These are phyloP conservation scores for Diaporthe aspalathi DNA, from an alignment of 2,329 filamentous ascomycete species.

Conservation along the genomic window DNA sequence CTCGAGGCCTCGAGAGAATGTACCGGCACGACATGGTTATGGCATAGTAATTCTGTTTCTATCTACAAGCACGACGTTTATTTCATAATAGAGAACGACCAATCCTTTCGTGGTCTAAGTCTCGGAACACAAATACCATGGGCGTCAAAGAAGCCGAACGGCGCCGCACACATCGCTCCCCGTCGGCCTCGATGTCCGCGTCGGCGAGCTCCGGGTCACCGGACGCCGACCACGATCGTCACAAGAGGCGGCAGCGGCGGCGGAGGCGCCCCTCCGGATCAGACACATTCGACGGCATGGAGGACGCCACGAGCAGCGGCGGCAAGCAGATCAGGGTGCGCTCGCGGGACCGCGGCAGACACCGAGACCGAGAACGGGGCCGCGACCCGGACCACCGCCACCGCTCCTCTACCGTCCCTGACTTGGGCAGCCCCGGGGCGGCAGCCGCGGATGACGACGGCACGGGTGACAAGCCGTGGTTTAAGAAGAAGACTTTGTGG, in stretches of 20 bases:
- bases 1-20: not conserved
- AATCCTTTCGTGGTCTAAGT: not conserved
- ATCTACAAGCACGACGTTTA: not conserved
- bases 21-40: constrained; percentile 22
- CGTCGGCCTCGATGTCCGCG: not conserved
- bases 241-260: not conserved
- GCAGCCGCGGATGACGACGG: constrained; percentile 7
- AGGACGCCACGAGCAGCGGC: not conserved
- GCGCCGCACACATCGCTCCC: not conserved
- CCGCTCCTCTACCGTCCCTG: constrained; percentile 1
- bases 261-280: constrained; percentile 19
- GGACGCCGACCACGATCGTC: not conserved
- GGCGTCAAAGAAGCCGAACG: constrained; percentile 12
- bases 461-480: constrained; percentile 29
- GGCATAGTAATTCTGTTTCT: not conserved
- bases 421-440: not conserved
- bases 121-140: not conserved
- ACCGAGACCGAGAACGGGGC: not conserved
- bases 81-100: not conserved
- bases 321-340: constrained; percentile 15
- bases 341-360: constrained; percentile 20
- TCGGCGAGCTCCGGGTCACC: constrained; percentile 1
- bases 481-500: constrained; percentile 34
- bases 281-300: not conserved
- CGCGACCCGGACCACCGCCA: not conserved